A percentile compares a stretch with the other conserved stretches of the same genome.
phyloP scores from a whole-genome alignment of 352 stramenopile genomes.

The Globisporangium recalcitrans region DNA sequence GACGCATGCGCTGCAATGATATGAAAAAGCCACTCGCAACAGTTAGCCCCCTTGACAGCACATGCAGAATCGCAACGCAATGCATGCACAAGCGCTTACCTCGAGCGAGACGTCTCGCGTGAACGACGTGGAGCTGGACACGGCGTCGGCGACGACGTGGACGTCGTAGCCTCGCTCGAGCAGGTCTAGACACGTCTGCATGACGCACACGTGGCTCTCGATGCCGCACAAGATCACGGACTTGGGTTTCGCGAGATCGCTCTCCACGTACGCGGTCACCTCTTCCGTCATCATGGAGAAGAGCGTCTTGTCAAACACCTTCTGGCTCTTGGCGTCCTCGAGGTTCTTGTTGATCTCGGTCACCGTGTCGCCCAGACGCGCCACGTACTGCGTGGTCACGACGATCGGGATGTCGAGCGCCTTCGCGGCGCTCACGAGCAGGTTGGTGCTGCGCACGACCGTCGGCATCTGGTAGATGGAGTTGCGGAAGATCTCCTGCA shows the following conservation, averaged over 20 bases:
- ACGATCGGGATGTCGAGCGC: conserved; percentile 90
- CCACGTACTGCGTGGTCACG: conserved; percentile 95
- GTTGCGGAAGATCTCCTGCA: conserved; percentile 95
- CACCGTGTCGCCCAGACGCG: conserved; percentile 91
- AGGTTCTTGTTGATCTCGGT: conserved; percentile 65
- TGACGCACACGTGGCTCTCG: conserved; percentile 92
- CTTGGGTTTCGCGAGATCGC: conserved; percentile 41
- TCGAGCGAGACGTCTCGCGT: conserved; percentile 92
- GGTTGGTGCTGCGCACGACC: conserved; percentile 81
- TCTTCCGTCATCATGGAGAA: conserved; percentile 98
- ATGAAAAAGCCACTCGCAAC: not conserved
- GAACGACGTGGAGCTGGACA: conserved; percentile 86
- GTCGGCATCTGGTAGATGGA: conserved; percentile 91
- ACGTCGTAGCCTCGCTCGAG: conserved; percentile 95
- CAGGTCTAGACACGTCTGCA: conserved; percentile 96
- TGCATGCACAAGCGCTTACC: conserved; percentile 20
- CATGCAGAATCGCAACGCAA: not conserved
- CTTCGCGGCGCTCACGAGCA: conserved; percentile 67
- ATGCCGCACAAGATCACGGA: conserved; percentile 96
- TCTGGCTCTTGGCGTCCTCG: conserved; percentile 31
- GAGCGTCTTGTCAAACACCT: conserved; percentile 95
- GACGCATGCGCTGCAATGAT: conserved; percentile 84
- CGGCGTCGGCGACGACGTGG: conserved; percentile 94
- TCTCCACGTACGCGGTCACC: conserved; percentile 74
- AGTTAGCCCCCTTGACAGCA: not conserved